Evolutionary conservation across 192 early-diverging fungal species (phyloP).

Genomic region (Rhizoclosmatium globosum): DNA sequence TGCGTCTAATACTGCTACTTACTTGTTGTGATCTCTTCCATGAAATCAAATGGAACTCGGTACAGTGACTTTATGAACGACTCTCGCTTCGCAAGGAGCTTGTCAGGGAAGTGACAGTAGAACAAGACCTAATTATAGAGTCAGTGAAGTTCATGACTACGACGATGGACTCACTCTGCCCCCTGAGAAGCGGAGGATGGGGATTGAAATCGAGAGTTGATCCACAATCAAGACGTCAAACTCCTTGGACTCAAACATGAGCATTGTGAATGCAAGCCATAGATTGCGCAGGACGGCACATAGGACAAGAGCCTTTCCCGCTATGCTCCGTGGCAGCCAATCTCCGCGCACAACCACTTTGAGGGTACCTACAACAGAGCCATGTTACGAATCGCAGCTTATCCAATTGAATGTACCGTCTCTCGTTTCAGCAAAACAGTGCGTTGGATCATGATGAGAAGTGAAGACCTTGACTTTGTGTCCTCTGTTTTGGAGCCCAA

Average conservation of each 20-base stretch:
- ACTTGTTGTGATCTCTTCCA: constrained; percentile 89
- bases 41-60: constrained; percentile 79
- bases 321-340: constrained; percentile 75
- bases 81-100: constrained; percentile 74
- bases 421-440: constrained; percentile 92
- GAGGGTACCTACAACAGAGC: constrained; percentile 72
- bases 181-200: constrained; percentile 73
- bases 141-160: background rate
- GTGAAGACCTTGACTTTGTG: constrained; percentile 87
- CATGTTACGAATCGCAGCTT: background rate
- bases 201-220: constrained; percentile 86
- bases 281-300: constrained; percentile 84
- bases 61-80: constrained; percentile 73
- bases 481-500: constrained; percentile 79
- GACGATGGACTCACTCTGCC: constrained; percentile 55
- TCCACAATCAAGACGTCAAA: constrained; percentile 86
- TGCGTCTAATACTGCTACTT: constrained; percentile 12
- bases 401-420: constrained; percentile 63
- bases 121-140: constrained; percentile 74
- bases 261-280: constrained; percentile 66
- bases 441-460: constrained; percentile 85
- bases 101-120: constrained; percentile 97
- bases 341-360: constrained; percentile 76
- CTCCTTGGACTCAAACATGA: constrained; percentile 44
- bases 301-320: constrained; percentile 79